These are phyloP conservation scores for Pseudopyricularia javanii DNA, from an alignment of 2,329 filamentous ascomycete species.

Conservation along the genomic window DNA sequence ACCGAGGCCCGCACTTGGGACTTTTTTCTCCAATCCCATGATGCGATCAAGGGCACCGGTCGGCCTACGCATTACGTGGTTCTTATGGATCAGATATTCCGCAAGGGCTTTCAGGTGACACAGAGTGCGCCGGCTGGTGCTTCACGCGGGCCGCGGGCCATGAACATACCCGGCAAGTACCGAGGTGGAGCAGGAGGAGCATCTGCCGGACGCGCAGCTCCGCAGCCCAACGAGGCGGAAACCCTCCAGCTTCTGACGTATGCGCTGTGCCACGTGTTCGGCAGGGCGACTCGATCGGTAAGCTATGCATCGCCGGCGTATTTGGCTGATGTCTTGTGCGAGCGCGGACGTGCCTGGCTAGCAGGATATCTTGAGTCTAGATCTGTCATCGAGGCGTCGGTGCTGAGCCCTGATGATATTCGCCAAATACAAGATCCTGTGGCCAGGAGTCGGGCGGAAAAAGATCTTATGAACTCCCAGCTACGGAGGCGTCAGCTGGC, in stretches of 20 bases:
- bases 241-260: constrained; percentile 62
- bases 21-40: constrained; percentile 75
- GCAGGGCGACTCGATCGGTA: constrained; percentile 74
- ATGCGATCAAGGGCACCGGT: constrained; percentile 55
- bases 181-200: background rate
- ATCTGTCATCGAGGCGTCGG: background rate
- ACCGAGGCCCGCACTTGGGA: constrained; percentile 68
- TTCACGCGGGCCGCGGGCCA: background rate
- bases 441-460: background rate
- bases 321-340: constrained; percentile 79
- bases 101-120: constrained; percentile 8
- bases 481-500: background rate
- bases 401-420: constrained; percentile 9
- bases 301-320: constrained; percentile 81
- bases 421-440: background rate
- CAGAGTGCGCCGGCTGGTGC: background rate
- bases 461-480: background rate
- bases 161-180: background rate
- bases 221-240: constrained; percentile 37
- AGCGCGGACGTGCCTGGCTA: constrained; percentile 64
- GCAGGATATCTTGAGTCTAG: constrained; percentile 40
- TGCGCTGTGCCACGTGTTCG: constrained; percentile 71
- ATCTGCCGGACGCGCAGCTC: background rate
- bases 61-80: constrained; percentile 76
- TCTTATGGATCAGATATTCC: constrained; percentile 56